Evolutionary conservation across 2,329 filamentous ascomycete species (phyloP).

Genomic region (Bertia moriformis): DNA sequence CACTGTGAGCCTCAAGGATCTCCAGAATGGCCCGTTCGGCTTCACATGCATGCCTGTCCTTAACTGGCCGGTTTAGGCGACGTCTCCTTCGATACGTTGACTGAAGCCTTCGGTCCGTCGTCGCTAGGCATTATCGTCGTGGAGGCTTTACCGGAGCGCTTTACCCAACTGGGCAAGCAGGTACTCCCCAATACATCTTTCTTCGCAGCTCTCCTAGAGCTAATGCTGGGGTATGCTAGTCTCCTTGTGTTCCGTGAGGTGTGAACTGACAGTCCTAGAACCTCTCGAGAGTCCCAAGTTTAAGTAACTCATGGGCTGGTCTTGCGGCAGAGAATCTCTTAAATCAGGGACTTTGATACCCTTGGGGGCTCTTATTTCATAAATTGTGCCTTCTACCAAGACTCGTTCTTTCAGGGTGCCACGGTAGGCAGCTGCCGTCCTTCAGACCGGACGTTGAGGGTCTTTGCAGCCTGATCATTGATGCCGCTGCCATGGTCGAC

Average conservation of each 20-base stretch:
- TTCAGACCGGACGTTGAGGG: conserved; percentile 61
- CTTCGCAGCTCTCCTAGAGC: conserved; percentile 37
- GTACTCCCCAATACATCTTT: conserved; percentile 48
- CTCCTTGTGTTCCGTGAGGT: no score
- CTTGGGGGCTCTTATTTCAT: conserved; percentile 51
- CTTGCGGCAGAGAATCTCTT: conserved; percentile 47
- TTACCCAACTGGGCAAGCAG: conserved; percentile 32
- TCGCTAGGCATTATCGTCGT: conserved; percentile 54
- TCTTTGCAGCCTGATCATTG: conserved; percentile 74
- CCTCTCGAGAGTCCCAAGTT: conserved; percentile 24
- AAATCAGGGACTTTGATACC: conserved; percentile 46
- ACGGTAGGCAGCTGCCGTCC: conserved; percentile 49
- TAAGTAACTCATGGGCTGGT: conserved; percentile 50
- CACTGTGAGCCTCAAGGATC: background rate
- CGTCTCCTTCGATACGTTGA: background rate
- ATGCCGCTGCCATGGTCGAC: conserved; percentile 76
- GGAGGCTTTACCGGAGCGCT: conserved; percentile 38
- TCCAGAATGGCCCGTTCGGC: no score
- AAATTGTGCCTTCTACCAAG: conserved; percentile 39
- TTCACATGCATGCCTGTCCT: no score
- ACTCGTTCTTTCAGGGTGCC: conserved; percentile 18
- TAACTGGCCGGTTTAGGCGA: no score
- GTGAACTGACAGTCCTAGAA: conserved; percentile 14
- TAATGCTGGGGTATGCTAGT: conserved; percentile 26
- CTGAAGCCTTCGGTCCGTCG: conserved; percentile 43